phyloP scores from a whole-genome alignment of 768 basidiomycete species.

The Hirschioporus abietinus region DNA sequence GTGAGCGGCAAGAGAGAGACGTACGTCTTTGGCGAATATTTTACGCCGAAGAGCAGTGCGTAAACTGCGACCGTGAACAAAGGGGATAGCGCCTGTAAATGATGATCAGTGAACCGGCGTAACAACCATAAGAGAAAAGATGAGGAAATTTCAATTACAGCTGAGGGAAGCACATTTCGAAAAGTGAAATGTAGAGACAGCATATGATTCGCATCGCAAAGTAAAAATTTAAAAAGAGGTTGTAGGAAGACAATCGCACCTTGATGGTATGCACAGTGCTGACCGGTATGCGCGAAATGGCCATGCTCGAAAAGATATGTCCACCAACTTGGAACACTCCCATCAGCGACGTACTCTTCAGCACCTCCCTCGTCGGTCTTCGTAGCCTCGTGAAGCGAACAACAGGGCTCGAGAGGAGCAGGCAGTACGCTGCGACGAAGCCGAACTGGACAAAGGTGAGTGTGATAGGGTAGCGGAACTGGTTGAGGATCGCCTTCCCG shows the following conservation, averaged over 20 bases:
- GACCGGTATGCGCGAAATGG: conserved; percentile 93
- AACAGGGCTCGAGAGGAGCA: conserved; percentile 74
- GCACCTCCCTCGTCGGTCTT: conserved; percentile 62
- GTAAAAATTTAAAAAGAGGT: background rate
- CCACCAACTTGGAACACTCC: conserved; percentile 96
- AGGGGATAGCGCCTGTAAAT: conserved; percentile 81
- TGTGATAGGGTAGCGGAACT: conserved; percentile 92
- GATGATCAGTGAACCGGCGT: background rate
- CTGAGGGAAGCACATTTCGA: background rate
- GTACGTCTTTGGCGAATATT: conserved; percentile 89
- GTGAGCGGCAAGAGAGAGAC: conserved; percentile 92
- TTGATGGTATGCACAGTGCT: conserved; percentile 99
- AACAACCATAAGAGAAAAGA: background rate
- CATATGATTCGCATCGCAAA: background rate
- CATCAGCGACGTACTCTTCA: conserved; percentile 86
- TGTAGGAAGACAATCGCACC: conserved; percentile 40
- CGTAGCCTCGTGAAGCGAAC: conserved; percentile 66
- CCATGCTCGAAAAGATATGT: conserved; percentile 96
- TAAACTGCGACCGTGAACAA: conserved; percentile 97
- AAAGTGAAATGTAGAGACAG: background rate
- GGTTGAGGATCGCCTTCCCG: conserved; percentile 89
- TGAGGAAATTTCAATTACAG: background rate
- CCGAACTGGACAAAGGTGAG: conserved; percentile 97
- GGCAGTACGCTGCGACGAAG: conserved; percentile 84
- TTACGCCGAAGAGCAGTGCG: conserved; percentile 87